Evolutionary conservation across 148 eudicot genomes (phyloP), one percentile per base, ranked within the genome.

Genomic region (Persicaria maculosa): DNA sequence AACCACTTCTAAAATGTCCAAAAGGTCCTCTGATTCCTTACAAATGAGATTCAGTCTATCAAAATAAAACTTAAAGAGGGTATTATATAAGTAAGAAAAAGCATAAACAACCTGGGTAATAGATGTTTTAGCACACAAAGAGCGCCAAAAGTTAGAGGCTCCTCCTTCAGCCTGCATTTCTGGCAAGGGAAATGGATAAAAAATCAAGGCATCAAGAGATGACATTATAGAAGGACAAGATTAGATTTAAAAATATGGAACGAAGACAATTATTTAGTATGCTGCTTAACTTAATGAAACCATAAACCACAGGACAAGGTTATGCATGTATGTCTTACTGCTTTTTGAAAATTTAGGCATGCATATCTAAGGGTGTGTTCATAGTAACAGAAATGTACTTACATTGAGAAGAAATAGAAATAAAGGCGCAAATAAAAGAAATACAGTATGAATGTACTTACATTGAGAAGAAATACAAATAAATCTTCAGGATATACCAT

Each of bases 141-240:
- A 73, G 99, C 91, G 50, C 99, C 97, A 86, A 92, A 92, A 80
- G 94, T 92, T 78, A 84, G 62, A 69, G 92, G 85, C 74, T 96
- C 94, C 82, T 96, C 99, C 80, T 96, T 92, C 85, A 95, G 76
- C 83, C 87, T 90, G 91, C 97, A 95, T 89, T 92, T 95, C 97
- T 92, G 92, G 75, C 52, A 67, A 77, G 64, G 59, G 61, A 72
- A 52, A 62, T 74, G 76, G 45, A 78, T 79, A 20, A 68, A 36
- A n/a, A 53, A 79, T 74, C n/a, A 70, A 47, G 46, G 36, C 14
- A 47, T 19, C 14, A 47, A 47, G 71, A 73, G 16, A 5, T 40
- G 14, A 69, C 5, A 44, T 44, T 3, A n/a, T 69, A 48, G 22
- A 19, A 61, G 6, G 47, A 65, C 40, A 46, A 65, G 70, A 36